phyloP scores from a whole-genome alignment of 768 basidiomycete genomes.

The Psilocybe subaeruginosa region DNA sequence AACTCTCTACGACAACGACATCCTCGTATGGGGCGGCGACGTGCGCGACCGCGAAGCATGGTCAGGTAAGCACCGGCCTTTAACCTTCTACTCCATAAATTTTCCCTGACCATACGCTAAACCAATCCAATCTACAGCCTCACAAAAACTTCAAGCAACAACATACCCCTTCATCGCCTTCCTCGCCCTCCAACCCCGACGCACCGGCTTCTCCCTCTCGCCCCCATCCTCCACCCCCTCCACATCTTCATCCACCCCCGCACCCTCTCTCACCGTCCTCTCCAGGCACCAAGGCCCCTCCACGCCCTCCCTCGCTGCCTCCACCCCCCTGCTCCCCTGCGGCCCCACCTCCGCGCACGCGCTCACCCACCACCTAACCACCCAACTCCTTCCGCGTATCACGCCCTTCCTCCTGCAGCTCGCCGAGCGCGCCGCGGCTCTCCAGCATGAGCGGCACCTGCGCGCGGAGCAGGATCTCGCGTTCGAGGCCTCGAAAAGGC shows the following conservation, averaged over 20 bases:
- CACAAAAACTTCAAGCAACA: constrained; percentile 65
- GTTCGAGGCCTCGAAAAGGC: constrained; percentile 62
- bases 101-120: constrained; percentile 8
- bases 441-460: constrained; percentile 56
- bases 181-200: constrained; percentile 81
- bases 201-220: constrained; percentile 28
- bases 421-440: constrained; percentile 38
- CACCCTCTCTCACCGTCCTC: constrained; percentile 74
- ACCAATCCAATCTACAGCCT: neutral
- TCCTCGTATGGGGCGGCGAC: constrained; percentile 93
- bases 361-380: constrained; percentile 68
- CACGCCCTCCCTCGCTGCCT: constrained; percentile 24
- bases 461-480: constrained; percentile 85
- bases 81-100: neutral
- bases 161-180: constrained; percentile 95
- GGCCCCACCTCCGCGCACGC: constrained; percentile 64
- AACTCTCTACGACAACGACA: constrained; percentile 69
- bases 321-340: constrained; percentile 9
- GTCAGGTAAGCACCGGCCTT: constrained; percentile 53
- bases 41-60: constrained; percentile 83
- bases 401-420: constrained; percentile 66
- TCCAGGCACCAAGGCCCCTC: constrained; percentile 82
- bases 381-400: constrained; percentile 81
- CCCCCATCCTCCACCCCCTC: constrained; percentile 34
- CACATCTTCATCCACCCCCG: constrained; percentile 39